Percentiles rank a stretch among this genome's conserved stretches.
These are phyloP conservation scores for Flaveria sonorensis DNA, from an alignment of 129 eudicot species.

Conservation along the genomic window DNA sequence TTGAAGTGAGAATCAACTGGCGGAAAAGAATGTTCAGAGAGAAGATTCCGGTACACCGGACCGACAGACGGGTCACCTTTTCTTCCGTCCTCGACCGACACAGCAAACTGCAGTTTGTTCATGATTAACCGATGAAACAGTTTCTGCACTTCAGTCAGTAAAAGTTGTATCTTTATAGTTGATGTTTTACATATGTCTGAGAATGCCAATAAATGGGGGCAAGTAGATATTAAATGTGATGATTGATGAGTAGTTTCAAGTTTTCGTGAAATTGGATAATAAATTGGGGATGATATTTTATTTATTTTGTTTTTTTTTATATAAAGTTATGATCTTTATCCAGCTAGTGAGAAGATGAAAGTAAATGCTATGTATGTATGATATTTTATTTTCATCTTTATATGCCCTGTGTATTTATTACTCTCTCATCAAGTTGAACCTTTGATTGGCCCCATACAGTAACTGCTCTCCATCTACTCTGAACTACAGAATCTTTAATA, in stretches of 20 bases:
- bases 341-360: neutral
- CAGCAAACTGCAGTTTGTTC: slow-evolving; percentile 54
- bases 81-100: slow-evolving; percentile 66
- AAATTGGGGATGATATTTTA: neutral
- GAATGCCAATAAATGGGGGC: neutral
- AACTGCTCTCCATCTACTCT: neutral
- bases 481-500: neutral
- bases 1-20: slow-evolving; percentile 50
- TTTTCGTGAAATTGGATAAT: neutral
- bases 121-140: neutral
- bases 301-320: neutral
- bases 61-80: slow-evolving; percentile 86
- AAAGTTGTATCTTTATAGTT: neutral
- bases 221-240: slow-evolving; percentile 18
- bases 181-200: too few species aligned
- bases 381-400: neutral
- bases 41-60: slow-evolving; percentile 63
- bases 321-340: neutral
- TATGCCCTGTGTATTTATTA: neutral
- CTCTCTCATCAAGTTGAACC: neutral
- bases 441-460: neutral
- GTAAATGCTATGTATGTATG: neutral
- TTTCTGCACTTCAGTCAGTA: neutral
- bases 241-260: neutral
- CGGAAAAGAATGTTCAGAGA: slow-evolving; percentile 61